Conservation (phyloP, 225 moss, liverwort and hornwort genomes). For the Asterella californica region DNA sequence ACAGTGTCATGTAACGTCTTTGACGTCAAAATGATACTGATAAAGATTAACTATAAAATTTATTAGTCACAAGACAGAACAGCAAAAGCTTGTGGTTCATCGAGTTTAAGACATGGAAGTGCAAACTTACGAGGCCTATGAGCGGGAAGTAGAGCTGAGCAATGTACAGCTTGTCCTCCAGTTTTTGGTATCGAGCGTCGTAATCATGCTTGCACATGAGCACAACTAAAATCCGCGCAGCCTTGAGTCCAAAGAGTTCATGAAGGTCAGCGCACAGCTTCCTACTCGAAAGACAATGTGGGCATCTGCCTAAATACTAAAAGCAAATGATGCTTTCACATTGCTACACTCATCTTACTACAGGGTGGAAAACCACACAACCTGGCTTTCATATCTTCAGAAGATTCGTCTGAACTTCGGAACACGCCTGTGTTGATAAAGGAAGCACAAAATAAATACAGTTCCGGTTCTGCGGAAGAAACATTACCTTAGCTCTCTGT, state of each 20-base stretch:
- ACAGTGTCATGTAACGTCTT: background rate
- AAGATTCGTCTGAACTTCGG: background rate
- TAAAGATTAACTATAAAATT: background rate
- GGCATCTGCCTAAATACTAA: background rate
- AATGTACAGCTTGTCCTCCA: slow-evolving; percentile 95
- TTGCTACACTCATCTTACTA: too few relatives aligned
- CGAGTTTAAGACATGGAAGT: background rate
- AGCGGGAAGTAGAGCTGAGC: slow-evolving; percentile 92
- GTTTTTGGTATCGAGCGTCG: slow-evolving; percentile 82
- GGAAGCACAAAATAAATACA: background rate
- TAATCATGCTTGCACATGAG: slow-evolving; percentile 97
- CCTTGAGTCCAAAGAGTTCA: slow-evolving; percentile 39
- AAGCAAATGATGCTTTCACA: background rate
- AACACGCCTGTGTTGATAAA: background rate
- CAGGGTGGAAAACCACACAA: too few relatives aligned
- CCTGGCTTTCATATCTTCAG: background rate
- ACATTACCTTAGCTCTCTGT: slow-evolving; percentile 74
- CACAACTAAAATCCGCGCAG: slow-evolving; percentile 84
- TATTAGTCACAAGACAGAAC: too few relatives aligned
- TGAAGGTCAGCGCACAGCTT: background rate
- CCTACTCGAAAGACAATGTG: background rate
- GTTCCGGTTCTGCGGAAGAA: background rate
- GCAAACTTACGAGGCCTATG: slow-evolving; percentile 74
- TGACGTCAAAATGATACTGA: background rate
- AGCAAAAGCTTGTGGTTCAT: too few relatives aligned